Evolutionary conservation across 2,329 filamentous ascomycete species (phyloP).

Genomic region (Paecilomyces variotii): DNA sequence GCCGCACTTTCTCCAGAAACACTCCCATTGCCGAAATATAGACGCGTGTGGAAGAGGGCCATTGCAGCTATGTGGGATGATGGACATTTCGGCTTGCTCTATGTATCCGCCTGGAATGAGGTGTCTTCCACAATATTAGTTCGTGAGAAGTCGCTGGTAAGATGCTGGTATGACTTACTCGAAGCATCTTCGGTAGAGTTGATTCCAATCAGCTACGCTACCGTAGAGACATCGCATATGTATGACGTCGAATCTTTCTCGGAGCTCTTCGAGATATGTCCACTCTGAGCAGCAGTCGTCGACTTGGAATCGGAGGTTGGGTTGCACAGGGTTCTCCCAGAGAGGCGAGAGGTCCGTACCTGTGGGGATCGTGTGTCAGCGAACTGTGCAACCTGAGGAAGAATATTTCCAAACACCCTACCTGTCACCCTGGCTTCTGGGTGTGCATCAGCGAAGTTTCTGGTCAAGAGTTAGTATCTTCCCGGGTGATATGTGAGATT

Average conservation of each 20-base stretch:
- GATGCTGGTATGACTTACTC: conserved; percentile 12
- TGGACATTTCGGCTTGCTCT: conserved; percentile 34
- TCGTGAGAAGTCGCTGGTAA: neutral
- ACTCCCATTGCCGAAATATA: conserved; percentile 17
- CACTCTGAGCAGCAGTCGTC: conserved; percentile 28
- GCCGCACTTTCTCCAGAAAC: conserved; percentile 8
- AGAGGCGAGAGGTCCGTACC: conserved; percentile 31
- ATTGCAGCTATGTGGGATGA: conserved; percentile 33
- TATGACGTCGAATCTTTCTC: conserved; percentile 34
- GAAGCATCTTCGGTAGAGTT: conserved; percentile 26
- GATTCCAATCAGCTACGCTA: conserved; percentile 25
- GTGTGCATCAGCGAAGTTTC: conserved; percentile 20
- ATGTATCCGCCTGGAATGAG: conserved; percentile 30
- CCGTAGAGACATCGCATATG: conserved; percentile 33
- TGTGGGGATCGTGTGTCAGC: neutral
- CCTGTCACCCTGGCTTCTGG: conserved; percentile 24
- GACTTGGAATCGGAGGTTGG: conserved; percentile 25
- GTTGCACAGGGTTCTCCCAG: conserved; percentile 16
- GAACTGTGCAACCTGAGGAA: neutral
- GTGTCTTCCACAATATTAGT: conserved; percentile 13
- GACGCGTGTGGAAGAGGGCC: conserved; percentile 22
- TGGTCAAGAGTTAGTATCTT: conserved; percentile 6
- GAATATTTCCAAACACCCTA: neutral
- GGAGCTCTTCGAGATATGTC: conserved; percentile 20
- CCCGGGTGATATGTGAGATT: neutral